Percentiles rank a stretch among this genome's conserved stretches.
These are phyloP conservation scores for Leishmania tarentolae DNA, from an alignment of 208 protist genomes.

Conservation along the genomic window DNA sequence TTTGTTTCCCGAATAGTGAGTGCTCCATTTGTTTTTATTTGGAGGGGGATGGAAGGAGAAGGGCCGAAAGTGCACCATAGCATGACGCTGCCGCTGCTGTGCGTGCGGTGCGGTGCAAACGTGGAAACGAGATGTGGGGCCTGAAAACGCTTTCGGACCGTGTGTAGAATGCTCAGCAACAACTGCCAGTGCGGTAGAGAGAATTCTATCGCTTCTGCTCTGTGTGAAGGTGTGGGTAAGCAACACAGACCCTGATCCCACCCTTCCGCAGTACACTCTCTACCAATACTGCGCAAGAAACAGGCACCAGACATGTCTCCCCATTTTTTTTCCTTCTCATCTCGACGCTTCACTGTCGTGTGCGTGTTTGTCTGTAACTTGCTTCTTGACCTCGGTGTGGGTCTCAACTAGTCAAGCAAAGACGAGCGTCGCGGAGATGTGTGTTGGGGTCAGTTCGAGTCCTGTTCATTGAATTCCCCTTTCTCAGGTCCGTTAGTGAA, in stretches of 20 bases:
- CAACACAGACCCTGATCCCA: background rate
- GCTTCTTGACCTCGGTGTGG: conserved; percentile 2
- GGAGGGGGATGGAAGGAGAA: too few species aligned
- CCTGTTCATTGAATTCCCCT: background rate
- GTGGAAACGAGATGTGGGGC: background rate
- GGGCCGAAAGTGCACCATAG: background rate
- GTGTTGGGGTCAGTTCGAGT: background rate
- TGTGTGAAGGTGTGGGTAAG: background rate
- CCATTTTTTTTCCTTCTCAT: background rate
- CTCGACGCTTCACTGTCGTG: conserved; percentile 1
- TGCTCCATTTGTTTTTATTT: background rate
- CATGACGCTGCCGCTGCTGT: background rate
- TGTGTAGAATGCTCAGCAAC: background rate
- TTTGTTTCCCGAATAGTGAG: too few species aligned
- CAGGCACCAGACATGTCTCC: background rate
- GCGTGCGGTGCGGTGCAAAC: background rate
- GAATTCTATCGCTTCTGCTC: background rate
- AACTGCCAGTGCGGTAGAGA: background rate
- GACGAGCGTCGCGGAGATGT: background rate
- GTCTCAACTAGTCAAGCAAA: background rate
- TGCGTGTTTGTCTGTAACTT: conserved; percentile 2
- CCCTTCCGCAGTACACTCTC: background rate
- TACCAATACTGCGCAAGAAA: background rate
- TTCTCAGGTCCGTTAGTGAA: conserved; percentile 10
- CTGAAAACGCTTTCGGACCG: background rate